Evolutionary conservation across 331 rosid genomes (phyloP).

Genomic region (Pyrus hybrid): DNA sequence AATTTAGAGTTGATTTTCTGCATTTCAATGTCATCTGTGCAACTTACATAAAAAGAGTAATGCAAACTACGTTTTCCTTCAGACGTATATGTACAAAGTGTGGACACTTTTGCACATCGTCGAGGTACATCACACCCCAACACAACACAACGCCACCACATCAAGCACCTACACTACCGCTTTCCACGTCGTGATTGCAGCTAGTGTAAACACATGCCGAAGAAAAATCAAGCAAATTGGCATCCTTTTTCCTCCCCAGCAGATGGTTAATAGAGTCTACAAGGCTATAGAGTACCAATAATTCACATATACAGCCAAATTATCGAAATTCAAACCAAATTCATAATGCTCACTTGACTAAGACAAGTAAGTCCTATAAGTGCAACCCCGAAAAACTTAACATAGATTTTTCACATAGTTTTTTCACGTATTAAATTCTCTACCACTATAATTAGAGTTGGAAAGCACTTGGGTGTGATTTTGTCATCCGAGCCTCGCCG

Average conservation of each 20-base stretch:
- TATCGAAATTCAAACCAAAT: not conserved
- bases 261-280: not conserved
- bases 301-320: conserved; percentile 4
- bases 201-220: too few species aligned
- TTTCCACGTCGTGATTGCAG: too few species aligned
- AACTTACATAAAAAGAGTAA: not conserved
- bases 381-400: not conserved
- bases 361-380: not conserved
- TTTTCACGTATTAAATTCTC: not conserved
- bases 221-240: too few species aligned
- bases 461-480: conserved; percentile 54
- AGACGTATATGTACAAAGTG: too few species aligned
- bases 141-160: too few species aligned
- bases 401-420: conserved; percentile 1
- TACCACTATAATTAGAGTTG: conserved; percentile 19
- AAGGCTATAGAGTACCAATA: not conserved
- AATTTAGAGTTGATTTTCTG: not conserved
- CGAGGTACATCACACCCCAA: too few species aligned
- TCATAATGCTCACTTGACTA: not conserved
- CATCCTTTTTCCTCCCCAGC: too few species aligned
- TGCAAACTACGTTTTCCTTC: too few species aligned
- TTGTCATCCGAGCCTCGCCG: conserved; percentile 81
- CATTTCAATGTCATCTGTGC: not conserved
- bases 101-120: too few species aligned
- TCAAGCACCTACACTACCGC: too few species aligned